Evolutionary conservation across 768 basidiomycete species (phyloP).

Genomic region (Tephrocybe sp.): DNA sequence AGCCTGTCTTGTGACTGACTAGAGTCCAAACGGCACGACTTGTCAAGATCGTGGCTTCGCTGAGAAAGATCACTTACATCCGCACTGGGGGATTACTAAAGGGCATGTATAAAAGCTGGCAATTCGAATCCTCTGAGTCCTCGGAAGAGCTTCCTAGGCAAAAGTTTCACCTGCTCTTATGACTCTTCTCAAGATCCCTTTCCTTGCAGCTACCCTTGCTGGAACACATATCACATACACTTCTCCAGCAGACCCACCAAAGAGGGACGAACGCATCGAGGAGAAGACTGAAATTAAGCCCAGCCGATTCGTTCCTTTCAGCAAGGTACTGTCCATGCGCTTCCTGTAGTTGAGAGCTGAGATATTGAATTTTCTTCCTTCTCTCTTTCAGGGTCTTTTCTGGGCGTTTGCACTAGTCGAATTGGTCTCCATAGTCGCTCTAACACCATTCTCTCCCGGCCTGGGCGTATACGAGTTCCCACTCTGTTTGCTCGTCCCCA

Average conservation of each 20-base stretch:
- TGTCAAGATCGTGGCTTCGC: too few species aligned
- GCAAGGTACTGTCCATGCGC: background rate
- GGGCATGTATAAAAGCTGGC: background rate
- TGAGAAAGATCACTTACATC: too few species aligned
- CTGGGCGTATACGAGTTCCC: background rate
- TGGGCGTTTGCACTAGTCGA: background rate
- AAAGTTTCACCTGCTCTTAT: background rate
- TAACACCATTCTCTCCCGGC: background rate
- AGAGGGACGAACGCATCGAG: background rate
- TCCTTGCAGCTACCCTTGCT: background rate
- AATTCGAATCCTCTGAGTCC: background rate
- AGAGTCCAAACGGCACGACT: too few species aligned
- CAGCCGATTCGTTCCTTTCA: background rate
- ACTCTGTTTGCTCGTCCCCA: background rate
- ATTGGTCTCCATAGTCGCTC: background rate
- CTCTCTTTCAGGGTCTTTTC: background rate
- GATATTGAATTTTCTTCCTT: background rate
- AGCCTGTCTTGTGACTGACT: too few species aligned
- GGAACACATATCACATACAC: slow-evolving; percentile 6
- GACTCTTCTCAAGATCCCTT: slow-evolving; percentile 4
- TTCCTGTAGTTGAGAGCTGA: background rate
- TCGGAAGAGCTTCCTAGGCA: too few species aligned
- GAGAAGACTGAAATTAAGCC: background rate
- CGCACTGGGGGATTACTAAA: too few species aligned
- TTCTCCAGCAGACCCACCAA: background rate